These are phyloP conservation scores for maize (Zea mays) DNA, from an alignment of 176 grass and related monocot genomes.

Conservation along the genomic window DNA sequence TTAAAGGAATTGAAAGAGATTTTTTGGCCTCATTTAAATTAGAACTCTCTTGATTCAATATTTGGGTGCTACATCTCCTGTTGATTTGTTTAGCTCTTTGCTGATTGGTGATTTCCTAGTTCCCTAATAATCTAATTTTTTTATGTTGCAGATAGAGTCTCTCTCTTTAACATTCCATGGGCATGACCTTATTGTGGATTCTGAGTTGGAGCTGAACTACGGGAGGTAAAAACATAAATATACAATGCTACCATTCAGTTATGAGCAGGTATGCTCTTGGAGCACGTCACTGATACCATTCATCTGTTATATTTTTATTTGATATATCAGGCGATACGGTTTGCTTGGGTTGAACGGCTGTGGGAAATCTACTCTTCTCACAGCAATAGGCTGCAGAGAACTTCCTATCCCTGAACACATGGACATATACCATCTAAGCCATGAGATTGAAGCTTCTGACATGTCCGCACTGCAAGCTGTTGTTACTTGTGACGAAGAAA, in stretches of 20 bases:
- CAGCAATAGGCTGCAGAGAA: slow-evolving; percentile 73
- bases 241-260: not conserved
- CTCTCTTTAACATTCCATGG: slow-evolving; percentile 95
- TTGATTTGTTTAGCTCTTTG: not conserved
- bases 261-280: not conserved
- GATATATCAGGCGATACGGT: slow-evolving; percentile 64
- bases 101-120: not conserved
- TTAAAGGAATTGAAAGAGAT: not conserved
- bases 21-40: not conserved
- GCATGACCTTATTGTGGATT: slow-evolving; percentile 97
- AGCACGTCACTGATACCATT: slow-evolving; percentile 64
- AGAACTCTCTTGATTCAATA: not conserved
- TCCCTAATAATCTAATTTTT: slow-evolving; percentile 2
- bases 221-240: slow-evolving; percentile 59
- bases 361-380: slow-evolving; percentile 75
- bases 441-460: slow-evolving; percentile 86
- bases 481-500: slow-evolving; percentile 85
- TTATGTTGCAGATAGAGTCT: slow-evolving; percentile 74
- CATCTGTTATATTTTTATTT: slow-evolving; percentile 53
- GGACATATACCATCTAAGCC: slow-evolving; percentile 86
- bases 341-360: slow-evolving; percentile 87
- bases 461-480: slow-evolving; percentile 79
- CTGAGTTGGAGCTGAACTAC: slow-evolving; percentile 93
- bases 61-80: not conserved
- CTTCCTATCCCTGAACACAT: slow-evolving; percentile 94